Percentiles rank a stretch among this genome's conserved stretches.
These are phyloP conservation scores for Xerocomellus dryophilus DNA, from an alignment of 768 basidiomycete genomes.

Conservation along the genomic window DNA sequence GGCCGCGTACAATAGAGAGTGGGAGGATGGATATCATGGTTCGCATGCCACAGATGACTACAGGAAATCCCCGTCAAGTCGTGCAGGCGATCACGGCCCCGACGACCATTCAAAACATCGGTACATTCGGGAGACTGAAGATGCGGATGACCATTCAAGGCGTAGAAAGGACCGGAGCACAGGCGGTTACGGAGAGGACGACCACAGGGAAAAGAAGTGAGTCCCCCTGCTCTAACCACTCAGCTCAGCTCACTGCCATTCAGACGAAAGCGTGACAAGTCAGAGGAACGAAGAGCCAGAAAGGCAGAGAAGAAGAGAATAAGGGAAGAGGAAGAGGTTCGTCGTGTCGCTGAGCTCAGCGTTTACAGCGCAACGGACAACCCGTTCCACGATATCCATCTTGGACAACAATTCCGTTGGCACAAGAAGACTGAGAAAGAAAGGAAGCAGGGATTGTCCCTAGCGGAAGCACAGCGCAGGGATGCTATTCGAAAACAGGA, in stretches of 20 bases:
- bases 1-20: conserved; percentile 26
- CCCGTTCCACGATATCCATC: conserved; percentile 96
- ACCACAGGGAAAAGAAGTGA: conserved; percentile 49
- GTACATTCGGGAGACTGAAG: conserved; percentile 31
- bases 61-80: conserved; percentile 31
- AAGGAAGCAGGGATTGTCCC: conserved; percentile 76
- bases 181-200: conserved; percentile 24
- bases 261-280: conserved; percentile 83
- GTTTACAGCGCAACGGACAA: conserved; percentile 97
- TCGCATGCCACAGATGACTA: conserved; percentile 35
- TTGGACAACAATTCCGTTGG: conserved; percentile 96
- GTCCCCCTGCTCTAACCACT: conserved; percentile 10
- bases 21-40: conserved; percentile 31
- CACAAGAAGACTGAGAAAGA: conserved; percentile 99
- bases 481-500: conserved; percentile 83
- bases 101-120: conserved; percentile 25
- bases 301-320: conserved; percentile 86
- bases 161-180: conserved; percentile 24
- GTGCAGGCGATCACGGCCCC: conserved; percentile 31
- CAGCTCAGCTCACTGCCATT: conserved; percentile 8
- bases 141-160: conserved; percentile 33
- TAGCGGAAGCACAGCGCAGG: conserved; percentile 72
- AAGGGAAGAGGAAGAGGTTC: conserved; percentile 84
- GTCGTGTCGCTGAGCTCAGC: conserved; percentile 90
- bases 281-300: conserved; percentile 79